Evolutionary conservation across 805 yeast genomes (phyloP), one percentile per base, ranked within the genome.

Genomic region (Teunomyces lycoperdinae): DNA sequence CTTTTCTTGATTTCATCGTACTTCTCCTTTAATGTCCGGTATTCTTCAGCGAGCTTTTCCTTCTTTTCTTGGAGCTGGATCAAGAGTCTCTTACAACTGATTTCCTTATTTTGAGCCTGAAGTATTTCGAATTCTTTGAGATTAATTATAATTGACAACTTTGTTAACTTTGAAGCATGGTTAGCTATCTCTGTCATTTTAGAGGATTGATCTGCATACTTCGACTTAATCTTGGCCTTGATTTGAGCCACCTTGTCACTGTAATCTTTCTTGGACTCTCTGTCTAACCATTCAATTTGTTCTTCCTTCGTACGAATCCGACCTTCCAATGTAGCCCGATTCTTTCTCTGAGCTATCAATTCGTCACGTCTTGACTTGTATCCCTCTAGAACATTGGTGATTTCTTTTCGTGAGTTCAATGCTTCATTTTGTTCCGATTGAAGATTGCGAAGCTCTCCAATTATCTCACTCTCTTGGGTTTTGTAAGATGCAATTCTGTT

Each of bases 211-310:
- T 50, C 42, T 6, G 39, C n/a, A 45, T 61, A 60, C 38, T 55
- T 54, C 9, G 55, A 57, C 16, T 53, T 47, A 8, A 72, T 57
- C 43, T 60, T 56, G 1, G 42, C 36, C 38, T 72, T 69, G 9
- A 70, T 58, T 8, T 62, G 64, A 11, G 58, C 57, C 4, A 73
- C 71, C 45, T 72, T 74, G 3, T 64, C 65, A 3, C 73, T 62
- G 44, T 73, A 70, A 53, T 80, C 83, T 44, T 61, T 64, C 24
- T 59, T 61, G 1, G 78, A 60, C 43, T 75, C 79, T 0, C 55
- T 53, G 47, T 70, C 68, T 16, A 75, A 50, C 36, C 56, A 58
- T 40, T 63, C 47, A 20, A 73, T 55, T 42, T 68, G 63, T 27
- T 65, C 63, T 39, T 63, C 53, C 45, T 56, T 43, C 55, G 55